Conservation (phyloP, 2,329 filamentous ascomycete genomes). For the Endothia cerciana region DNA sequence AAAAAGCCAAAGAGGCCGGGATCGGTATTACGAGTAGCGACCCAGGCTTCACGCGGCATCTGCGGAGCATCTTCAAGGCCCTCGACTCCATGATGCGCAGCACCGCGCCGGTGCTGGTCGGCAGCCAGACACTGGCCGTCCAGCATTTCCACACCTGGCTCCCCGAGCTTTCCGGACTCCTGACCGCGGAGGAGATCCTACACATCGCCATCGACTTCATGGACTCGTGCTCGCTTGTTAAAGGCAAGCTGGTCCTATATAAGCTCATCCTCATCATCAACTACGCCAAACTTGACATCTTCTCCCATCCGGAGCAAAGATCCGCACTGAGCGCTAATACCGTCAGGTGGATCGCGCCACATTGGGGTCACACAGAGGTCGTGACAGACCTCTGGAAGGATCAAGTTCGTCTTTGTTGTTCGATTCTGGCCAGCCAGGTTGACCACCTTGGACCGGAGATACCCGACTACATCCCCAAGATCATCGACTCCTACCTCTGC, state of each 20-base stretch:
- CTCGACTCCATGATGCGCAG: conserved; percentile 90
- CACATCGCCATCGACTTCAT: conserved; percentile 93
- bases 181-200: conserved; percentile 82
- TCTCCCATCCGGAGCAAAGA: conserved; percentile 76
- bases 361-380: conserved; percentile 79
- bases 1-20: conserved; percentile 84
- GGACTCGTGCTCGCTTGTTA: conserved; percentile 84
- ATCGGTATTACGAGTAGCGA: conserved; percentile 81
- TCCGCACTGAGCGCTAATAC: conserved; percentile 78
- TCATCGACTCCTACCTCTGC: conserved; percentile 84
- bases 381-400: conserved; percentile 88
- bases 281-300: conserved; percentile 81
- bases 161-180: conserved; percentile 79
- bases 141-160: conserved; percentile 98
- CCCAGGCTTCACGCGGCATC: conserved; percentile 76
- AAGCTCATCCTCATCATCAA: conserved; percentile 93
- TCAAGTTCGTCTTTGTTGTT: conserved; percentile 91
- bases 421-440: conserved; percentile 85
- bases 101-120: conserved; percentile 80
- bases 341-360: conserved; percentile 86
- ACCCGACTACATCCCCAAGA: conserved; percentile 86
- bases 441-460: conserved; percentile 78
- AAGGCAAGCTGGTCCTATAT: conserved; percentile 89
- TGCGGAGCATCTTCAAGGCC: conserved; percentile 86
- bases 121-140: conserved; percentile 91